phyloP scores from a whole-genome alignment of 2,329 filamentous ascomycete genomes.

The Verticillium nonalfalfae region DNA sequence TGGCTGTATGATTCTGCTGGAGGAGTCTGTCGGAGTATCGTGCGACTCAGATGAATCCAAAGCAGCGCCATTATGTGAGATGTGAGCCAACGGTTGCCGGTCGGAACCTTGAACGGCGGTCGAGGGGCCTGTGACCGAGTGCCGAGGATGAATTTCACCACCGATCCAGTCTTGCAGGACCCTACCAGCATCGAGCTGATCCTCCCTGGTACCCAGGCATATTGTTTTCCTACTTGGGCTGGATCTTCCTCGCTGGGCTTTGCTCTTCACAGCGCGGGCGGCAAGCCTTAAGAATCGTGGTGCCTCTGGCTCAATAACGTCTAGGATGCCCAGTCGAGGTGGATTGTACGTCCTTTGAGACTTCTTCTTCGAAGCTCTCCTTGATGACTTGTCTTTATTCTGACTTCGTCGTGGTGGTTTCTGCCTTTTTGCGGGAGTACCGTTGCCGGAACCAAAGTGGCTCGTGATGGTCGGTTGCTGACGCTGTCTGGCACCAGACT shows the following conservation, averaged over 20 bases:
- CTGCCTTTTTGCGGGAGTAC: background rate
- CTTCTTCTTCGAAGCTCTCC: background rate
- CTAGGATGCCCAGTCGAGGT: constrained; percentile 54
- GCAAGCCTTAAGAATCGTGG: constrained; percentile 56
- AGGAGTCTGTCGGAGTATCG: background rate
- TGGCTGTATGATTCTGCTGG: background rate
- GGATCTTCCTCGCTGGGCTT: constrained; percentile 42
- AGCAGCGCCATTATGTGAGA: background rate
- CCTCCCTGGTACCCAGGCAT: constrained; percentile 51
- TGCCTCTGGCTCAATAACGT: constrained; percentile 45
- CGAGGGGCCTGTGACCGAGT: background rate
- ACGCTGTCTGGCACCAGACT: constrained; percentile 7
- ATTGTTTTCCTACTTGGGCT: constrained; percentile 52
- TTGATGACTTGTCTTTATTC: background rate
- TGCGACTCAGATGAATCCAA: background rate
- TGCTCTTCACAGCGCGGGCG: constrained; percentile 46
- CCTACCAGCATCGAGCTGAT: constrained; percentile 50
- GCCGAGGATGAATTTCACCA: constrained; percentile 41
- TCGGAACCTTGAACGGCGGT: background rate
- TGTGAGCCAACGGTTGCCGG: background rate
- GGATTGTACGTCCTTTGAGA: background rate
- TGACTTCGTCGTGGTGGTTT: background rate
- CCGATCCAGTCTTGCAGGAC: constrained; percentile 49
- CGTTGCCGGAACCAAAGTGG: constrained; percentile 13
- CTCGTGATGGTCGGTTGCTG: constrained; percentile 26